Base-by-base conservation (phyloP, 192 early-diverging fungal genomes). In the Backusella mclennaniae region DNA sequence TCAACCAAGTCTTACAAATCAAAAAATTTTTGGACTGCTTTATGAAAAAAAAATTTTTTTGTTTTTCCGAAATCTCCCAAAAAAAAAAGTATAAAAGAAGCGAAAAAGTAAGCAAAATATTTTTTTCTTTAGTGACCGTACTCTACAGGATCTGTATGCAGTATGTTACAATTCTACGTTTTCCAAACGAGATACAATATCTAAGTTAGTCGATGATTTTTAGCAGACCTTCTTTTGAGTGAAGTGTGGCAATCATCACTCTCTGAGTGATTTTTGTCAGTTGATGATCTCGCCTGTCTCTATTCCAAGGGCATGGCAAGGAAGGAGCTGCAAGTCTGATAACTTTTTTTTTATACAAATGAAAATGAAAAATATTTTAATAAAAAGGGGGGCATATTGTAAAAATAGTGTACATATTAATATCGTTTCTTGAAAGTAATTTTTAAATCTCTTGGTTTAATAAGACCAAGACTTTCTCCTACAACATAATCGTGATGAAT, bases 121-220 rank as follows among this genome's bases (percentile, higher is more conserved):
- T 73, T 77, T 77, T 77, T 77, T 72, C 76, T 72, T 77, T 77
- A 77, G 76, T 77, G 76, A 77, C 76, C 76, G 76, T 77, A 77
- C 76, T 77, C 76, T 77, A 77, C 76, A 77, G 76, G 76, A 77
- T 77, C 70, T 77, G 76, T 77, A 77, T 77, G 53, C 76, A 77
- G 76, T 77, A 77, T 69, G 69, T 77, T 59, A 72, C 76, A 70
- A 69, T 77, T 77, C 69, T 72, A 77, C 70, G 76, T 77, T 77
- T 77, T 77, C 53, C 31, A 77, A 77, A 77, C 76, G 71, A 77
- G 76, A 77, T 69, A 69, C 67, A 66, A 39, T 72, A 35, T 29
- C 69, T 53, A 77, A 77, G 76, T 69, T 77, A 77, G 76, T 77
- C 71, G 76, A 77, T 77, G 76, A 77, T 56, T 66, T 71, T 70